Conservation (phyloP, 2,329 filamentous ascomycete genomes). For the Penicillium corylophilum region DNA sequence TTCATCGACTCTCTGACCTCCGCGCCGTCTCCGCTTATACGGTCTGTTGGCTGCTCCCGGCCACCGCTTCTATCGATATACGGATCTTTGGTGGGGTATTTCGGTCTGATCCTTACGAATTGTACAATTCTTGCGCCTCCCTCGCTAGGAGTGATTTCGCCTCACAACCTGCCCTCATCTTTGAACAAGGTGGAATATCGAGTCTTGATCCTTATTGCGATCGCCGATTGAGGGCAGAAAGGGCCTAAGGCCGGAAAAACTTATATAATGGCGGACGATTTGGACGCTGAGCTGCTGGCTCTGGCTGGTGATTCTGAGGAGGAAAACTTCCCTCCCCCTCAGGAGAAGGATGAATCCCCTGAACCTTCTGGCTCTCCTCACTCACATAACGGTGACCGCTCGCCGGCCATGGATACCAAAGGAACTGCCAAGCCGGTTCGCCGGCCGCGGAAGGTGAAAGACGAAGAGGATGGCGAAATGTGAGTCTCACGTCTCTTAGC, state of each 20-base stretch:
- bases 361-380: slow-evolving; percentile 52
- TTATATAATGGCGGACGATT: slow-evolving; percentile 69
- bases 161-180: background rate
- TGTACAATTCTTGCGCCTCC: slow-evolving; percentile 20
- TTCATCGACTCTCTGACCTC: slow-evolving; percentile 18
- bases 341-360: slow-evolving; percentile 58
- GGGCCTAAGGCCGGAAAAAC: background rate
- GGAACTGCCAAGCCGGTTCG: slow-evolving; percentile 41
- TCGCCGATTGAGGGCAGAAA: background rate
- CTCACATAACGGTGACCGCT: slow-evolving; percentile 38
- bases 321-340: slow-evolving; percentile 53
- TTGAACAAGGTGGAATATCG: background rate
- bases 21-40: slow-evolving; percentile 12
- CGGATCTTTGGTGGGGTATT: slow-evolving; percentile 2
- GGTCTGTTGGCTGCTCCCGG: background rate
- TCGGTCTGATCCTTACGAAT: slow-evolving; percentile 5
- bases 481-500: slow-evolving; percentile 52
- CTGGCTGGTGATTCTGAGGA: slow-evolving; percentile 71
- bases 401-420: slow-evolving; percentile 49
- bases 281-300: slow-evolving; percentile 91
- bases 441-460: slow-evolving; percentile 52
- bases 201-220: background rate
- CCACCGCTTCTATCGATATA: background rate
- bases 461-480: slow-evolving; percentile 81
- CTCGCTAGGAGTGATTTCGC: slow-evolving; percentile 16